Evolutionary conservation across 1,284 basidiomycete species (phyloP).

Genomic region (Xanthoconium separans): DNA sequence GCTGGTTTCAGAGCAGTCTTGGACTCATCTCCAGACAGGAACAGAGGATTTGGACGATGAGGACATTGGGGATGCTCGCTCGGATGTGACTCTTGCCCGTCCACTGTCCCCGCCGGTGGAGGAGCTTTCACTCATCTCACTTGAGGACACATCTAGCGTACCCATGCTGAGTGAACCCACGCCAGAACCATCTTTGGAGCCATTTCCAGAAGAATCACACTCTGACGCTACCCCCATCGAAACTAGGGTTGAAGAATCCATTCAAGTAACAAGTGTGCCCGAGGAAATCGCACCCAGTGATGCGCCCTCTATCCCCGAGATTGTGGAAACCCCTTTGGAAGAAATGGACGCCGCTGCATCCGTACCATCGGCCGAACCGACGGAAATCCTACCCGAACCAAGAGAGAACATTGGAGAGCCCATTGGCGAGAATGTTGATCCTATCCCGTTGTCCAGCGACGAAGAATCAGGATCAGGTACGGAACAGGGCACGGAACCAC

Average conservation of each 20-base stretch:
- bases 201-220: background rate
- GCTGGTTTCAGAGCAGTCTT: slow-evolving; percentile 8
- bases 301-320: slow-evolving; percentile 4
- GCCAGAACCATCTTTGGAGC: background rate
- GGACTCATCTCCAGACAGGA: slow-evolving; percentile 12
- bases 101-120: slow-evolving; percentile 32
- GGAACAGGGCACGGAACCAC: slow-evolving; percentile 5
- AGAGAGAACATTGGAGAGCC: slow-evolving; percentile 5
- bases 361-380: slow-evolving; percentile 8
- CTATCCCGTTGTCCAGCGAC: background rate
- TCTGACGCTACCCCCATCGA: slow-evolving; percentile 10
- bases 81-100: slow-evolving; percentile 18
- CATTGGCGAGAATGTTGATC: slow-evolving; percentile 6
- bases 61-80: slow-evolving; percentile 23
- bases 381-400: background rate
- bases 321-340: slow-evolving; percentile 7
- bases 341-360: background rate
- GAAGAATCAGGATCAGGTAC: background rate
- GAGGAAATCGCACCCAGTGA: slow-evolving; percentile 6
- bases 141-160: slow-evolving; percentile 19
- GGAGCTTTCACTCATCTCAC: slow-evolving; percentile 27
- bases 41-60: slow-evolving; percentile 27
- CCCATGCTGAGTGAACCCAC: background rate
- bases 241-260: slow-evolving; percentile 10
- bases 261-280: background rate